Evolutionary conservation across 768 basidiomycete species (phyloP), one percentile per base, ranked within the genome.

Genomic region (Amylocystis lapponica): DNA sequence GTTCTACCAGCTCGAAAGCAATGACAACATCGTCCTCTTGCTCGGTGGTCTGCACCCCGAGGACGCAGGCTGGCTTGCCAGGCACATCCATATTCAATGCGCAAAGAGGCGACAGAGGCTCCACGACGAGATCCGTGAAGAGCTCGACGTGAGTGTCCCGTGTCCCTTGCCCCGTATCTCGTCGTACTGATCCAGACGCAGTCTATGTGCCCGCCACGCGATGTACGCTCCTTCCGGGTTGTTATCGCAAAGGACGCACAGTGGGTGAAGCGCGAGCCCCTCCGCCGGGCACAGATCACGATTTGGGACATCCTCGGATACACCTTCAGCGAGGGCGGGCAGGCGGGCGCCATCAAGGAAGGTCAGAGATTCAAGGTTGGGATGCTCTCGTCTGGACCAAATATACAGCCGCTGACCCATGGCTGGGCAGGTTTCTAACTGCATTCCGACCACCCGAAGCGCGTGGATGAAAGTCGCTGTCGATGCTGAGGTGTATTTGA

Each of bases 201-300:
- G 81, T 64, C 60, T 14, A 57, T 65, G 23, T 92, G 81, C 54
- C 91, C 92, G 3, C 71, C 79, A 3, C 79, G 93, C 5, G 65
- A 86, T 19, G 81, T 91, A 11, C 77, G 81, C 31, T 78, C 71
- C 39, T 92, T 95, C 64, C 72, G 89, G 32, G 78, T 94, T 5
- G 56, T 92, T 13, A 67, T 80, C 12, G 72, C 83, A 13, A 66
- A 75, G 50, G 93, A 87, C 56, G 75, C 78, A 14, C 68, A 70
- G 27, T 81, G 78, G 21, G 51, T 56, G 1, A 70, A 73, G 47
- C 67, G 72, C 39, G 70, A 72, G 0, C 66, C 76, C 7, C 66
- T 74, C 46, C 74, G 88, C 38, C 70, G 65, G 2, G 92, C 82
- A 0, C 86, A 88, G 57, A 51, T 97, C 41, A 93, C 85, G 0